Percentiles rank a stretch among this genome's conserved stretches.
phyloP scores from a whole-genome alignment of 257 asterid species.

The Nyctanthes arbortristis region DNA sequence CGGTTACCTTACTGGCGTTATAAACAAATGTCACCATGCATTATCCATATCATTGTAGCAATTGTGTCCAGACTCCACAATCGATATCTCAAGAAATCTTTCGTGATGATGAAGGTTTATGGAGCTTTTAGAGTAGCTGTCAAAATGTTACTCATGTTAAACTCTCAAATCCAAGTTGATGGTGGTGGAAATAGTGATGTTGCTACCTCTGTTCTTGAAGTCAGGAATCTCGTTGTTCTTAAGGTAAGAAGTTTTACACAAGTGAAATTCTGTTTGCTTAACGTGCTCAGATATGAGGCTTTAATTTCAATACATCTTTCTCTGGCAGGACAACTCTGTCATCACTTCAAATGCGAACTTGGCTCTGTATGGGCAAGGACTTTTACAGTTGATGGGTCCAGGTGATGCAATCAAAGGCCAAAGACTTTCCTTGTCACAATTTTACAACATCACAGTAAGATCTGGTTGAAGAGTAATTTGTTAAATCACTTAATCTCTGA shows the following conservation, averaged over 20 bases:
- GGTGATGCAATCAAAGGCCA: constrained; percentile 97
- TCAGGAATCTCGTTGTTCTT: constrained; percentile 94
- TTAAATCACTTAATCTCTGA: constrained; percentile 15
- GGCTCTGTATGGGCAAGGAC: constrained; percentile 92
- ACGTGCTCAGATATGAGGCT: constrained; percentile 10
- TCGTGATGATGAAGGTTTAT: constrained; percentile 58
- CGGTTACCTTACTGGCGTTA: background rate
- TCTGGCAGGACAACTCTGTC: constrained; percentile 76
- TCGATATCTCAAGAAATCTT: background rate
- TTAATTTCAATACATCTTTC: constrained; percentile 20
- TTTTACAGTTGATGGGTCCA: constrained; percentile 68
- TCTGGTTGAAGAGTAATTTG: constrained; percentile 15
- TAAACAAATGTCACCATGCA: background rate
- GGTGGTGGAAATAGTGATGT: constrained; percentile 80
- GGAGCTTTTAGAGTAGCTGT: constrained; percentile 93
- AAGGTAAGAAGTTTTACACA: constrained; percentile 50
- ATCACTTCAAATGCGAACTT: constrained; percentile 88
- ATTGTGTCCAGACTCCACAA: constrained; percentile 10
- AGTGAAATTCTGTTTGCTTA: constrained; percentile 16
- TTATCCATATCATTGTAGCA: background rate
- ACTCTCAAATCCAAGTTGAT: constrained; percentile 82
- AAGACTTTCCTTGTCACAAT: constrained; percentile 79
- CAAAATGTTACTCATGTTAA: constrained; percentile 94
- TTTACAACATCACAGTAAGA: constrained; percentile 91
- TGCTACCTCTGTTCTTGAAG: constrained; percentile 87